A percentile compares a stretch with the other conserved stretches of the same genome.
Conservation (phyloP, 805 yeast species). For the Hanseniaspora guilliermondii region DNA sequence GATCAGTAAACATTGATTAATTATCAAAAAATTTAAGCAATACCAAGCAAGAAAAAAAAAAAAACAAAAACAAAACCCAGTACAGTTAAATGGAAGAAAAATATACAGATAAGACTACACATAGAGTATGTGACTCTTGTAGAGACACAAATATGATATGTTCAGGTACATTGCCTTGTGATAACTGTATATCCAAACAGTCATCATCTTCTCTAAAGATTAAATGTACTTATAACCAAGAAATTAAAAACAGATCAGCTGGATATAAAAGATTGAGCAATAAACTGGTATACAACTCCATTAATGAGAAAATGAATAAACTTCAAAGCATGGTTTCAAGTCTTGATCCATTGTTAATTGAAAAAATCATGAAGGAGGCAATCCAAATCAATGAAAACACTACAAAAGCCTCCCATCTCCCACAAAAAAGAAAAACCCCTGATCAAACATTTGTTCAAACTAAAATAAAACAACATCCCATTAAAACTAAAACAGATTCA, state of each 20-base stretch:
- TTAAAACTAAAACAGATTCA: background rate
- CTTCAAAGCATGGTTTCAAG: background rate
- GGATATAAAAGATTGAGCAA: background rate
- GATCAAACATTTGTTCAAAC: background rate
- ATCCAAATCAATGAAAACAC: background rate
- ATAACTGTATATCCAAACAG: background rate
- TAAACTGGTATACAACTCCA: background rate
- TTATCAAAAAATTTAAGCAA: too few species aligned
- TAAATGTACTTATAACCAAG: slow-evolving; percentile 12
- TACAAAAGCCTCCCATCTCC: background rate
- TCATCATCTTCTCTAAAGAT: background rate
- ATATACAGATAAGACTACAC: background rate
- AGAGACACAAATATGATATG: slow-evolving; percentile 1
- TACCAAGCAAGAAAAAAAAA: background rate
- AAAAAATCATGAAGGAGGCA: background rate
- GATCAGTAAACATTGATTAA: too few species aligned
- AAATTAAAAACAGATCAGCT: background rate
- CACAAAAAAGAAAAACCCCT: background rate
- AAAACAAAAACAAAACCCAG: background rate
- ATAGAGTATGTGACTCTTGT: slow-evolving; percentile 12
- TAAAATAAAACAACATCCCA: background rate
- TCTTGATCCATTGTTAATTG: background rate
- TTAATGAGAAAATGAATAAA: slow-evolving; percentile 1
- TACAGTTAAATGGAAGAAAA: background rate
- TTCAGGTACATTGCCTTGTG: slow-evolving; percentile 11